Evolutionary conservation across 2,329 filamentous ascomycete genomes (phyloP), one percentile per base, ranked within the genome.

Genomic region (Colletotrichum sidae): DNA sequence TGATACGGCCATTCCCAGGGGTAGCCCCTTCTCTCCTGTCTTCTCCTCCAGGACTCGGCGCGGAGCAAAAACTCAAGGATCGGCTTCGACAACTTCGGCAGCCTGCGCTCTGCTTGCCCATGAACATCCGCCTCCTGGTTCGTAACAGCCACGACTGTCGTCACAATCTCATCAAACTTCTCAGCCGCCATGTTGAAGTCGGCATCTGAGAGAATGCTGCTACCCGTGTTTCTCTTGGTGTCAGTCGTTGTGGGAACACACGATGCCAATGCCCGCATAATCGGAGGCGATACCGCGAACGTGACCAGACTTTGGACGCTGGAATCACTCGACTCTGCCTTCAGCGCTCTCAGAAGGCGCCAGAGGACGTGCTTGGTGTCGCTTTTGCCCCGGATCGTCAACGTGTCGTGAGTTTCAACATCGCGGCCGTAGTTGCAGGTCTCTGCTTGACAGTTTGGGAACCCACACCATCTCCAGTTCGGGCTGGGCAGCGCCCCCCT

Each of bases 381-480:
- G 25, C 35, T 12, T 4, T 34, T 10, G 11, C 13, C 46, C 25
- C 10, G 33, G 25, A 12, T 13, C 10, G 13, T 15, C 46, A 49
- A 13, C 9, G 35, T 33, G 25, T 49, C 10, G 10, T 35, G 46
- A 13, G 1, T 7, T 15, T 49, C 46, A 9, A 15, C 17, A 3
- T 2, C 15, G 13, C 3, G 11, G 6, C 46, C 25, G 25, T 58
- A 58, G 8, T 11, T 25, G 35, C 55, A 58, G 7, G 37, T 15
- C 25, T 10, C 7, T n/a, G 25, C 33, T 9, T 45, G 17, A 9
- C 55, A 58, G 7, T 42, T 8, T 7, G 46, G 25, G 17, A 58
- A 58, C 6, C 55, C 55, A 33, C 55, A 58, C 55, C 55, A 58
- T 9, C 46, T 37, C 55, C 55, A 58, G 38, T 58, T 10, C 2